Base-by-base conservation (phyloP, 345 rosid species). In the Lepidium aucheri region DNA sequence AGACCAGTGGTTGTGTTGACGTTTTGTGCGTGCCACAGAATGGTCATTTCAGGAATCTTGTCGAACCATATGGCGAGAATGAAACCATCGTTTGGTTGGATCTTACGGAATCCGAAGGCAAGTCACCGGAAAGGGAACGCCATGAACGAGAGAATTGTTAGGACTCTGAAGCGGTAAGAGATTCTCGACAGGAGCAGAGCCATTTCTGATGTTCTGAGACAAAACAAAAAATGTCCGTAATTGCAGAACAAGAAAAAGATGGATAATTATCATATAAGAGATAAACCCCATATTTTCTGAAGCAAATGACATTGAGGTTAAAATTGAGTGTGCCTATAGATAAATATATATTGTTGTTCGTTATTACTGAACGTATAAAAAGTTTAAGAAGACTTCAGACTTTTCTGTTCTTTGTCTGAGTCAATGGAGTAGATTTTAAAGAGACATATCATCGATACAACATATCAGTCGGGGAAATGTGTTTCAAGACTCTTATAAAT, bases 1-100 rank as follows among this genome's bases (percentile, higher is more conserved):
- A 59, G 72, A 9, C 63, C 59, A 0, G 64, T 47, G 53, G 39
- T 8, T 12, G 69, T 52, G 17, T 54, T 11, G 4, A 66, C 41
- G 11, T 13, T 13, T 33, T 61, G 32, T 13, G 63, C 77, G 18
- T 38, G 60, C 76, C 76, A 76, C 9, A 71, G 62, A 12, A 72
- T 34, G 15, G 74, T 77, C 42, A 22, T 67, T 1, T 67, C 15
- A 3, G 68, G 53, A 32, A 77, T 63, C 43, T 55, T 76, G 22
- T 76, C 43, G 32, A 72, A 72, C 80, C 80, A 77, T n/a, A 72
- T 62, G 40, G 73, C 65, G 10, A 71, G 76, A 66, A 35, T 24
- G 42, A 67, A 77, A 49, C 43, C 65, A 14, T 46, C n/a, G n/a
- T n/a, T 63, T 41, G 13, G 51, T 9, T 43, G 30, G 16, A 42